Base-by-base conservation (phyloP, 441 rosid genomes). In the Omphalea diandra region DNA sequence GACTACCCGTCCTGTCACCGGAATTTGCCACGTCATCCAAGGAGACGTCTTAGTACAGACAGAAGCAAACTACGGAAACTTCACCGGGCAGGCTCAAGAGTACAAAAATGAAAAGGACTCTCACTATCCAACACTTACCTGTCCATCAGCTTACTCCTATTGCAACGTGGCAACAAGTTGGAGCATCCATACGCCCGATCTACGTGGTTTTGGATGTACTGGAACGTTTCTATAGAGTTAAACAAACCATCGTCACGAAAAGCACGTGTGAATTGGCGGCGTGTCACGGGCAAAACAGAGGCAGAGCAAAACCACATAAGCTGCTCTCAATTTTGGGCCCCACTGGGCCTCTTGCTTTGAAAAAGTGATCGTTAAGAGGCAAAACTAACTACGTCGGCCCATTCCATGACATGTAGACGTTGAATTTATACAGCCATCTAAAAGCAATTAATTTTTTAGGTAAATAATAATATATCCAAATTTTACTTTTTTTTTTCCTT, bases 1-100 rank as follows among this genome's bases (percentile, higher is more conserved):
- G 61, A 38, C 18, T 66, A 33, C 60, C 3, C 60, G 47, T 66
- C 46, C 22, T 35, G 50, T 66, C 41, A 66, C 33, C 35, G n/a
- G 14, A 32, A 36, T 11, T 1, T 12, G 59, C 60, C 58, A 49
- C 44, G 59, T 66, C 60, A 49, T 52, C 46, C 2, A 50, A 35
- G 4, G 1, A 59, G 18, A 1, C 17, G 8, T 33, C 64, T 60
- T 60, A 9, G 3, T 59, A 36, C 64, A 20, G 2, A 10, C 29
- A 20, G 46, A 8, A 60, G 64, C 31, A 12, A 60, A 4, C 36
- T 35, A 9, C 9, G 64, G 12, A 6, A 32, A 8, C 10, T 7
- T 8, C 5, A 0, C 20, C 14, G 1, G 26, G 8, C 46, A 22
- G 29, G 20, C 64, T 7, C 46, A 31, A 36, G 46, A 9, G 64